Evolutionary conservation across 116 monocot genomes (phyloP).

Genomic region (Iris pallida): DNA sequence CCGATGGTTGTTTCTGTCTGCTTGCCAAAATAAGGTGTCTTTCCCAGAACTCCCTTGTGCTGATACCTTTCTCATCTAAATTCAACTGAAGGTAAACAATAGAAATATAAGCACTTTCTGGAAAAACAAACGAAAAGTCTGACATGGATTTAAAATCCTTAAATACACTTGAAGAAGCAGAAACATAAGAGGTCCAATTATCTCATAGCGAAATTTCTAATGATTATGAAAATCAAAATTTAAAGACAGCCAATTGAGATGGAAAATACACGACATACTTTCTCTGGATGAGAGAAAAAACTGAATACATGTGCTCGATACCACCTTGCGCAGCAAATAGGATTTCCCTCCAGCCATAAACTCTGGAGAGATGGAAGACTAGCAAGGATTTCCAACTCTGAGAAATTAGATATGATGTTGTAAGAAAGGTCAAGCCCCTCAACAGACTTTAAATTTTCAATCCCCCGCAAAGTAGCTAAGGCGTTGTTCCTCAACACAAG

Average conservation of each 20-base stretch:
- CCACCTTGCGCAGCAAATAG: slow-evolving; percentile 81
- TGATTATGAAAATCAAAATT: neutral
- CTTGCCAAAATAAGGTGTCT: slow-evolving; percentile 66
- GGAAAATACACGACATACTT: slow-evolving; percentile 29
- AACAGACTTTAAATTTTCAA: slow-evolving; percentile 78
- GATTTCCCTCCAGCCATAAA: slow-evolving; percentile 96
- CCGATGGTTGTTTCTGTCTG: slow-evolving; percentile 72
- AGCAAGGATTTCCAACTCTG: slow-evolving; percentile 72
- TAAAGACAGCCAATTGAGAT: neutral
- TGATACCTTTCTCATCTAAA: slow-evolving; percentile 68
- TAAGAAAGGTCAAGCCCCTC: slow-evolving; percentile 91
- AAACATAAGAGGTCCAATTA: neutral
- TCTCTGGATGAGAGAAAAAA: slow-evolving; percentile 56
- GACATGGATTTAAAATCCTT: neutral
- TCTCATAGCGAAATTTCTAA: neutral
- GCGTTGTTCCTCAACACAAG: slow-evolving; percentile 95
- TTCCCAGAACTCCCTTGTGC: slow-evolving; percentile 68
- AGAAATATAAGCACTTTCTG: neutral
- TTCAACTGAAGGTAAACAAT: slow-evolving; percentile 45
- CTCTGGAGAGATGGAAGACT: slow-evolving; percentile 60
- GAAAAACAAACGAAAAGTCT: neutral
- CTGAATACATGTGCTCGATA: slow-evolving; percentile 81
- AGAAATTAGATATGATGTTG: slow-evolving; percentile 86
- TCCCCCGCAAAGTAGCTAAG: slow-evolving; percentile 58
- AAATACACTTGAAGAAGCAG: neutral